Evolutionary conservation across 2,329 filamentous ascomycete genomes (phyloP).

Genomic region (Fusarium sp.): DNA sequence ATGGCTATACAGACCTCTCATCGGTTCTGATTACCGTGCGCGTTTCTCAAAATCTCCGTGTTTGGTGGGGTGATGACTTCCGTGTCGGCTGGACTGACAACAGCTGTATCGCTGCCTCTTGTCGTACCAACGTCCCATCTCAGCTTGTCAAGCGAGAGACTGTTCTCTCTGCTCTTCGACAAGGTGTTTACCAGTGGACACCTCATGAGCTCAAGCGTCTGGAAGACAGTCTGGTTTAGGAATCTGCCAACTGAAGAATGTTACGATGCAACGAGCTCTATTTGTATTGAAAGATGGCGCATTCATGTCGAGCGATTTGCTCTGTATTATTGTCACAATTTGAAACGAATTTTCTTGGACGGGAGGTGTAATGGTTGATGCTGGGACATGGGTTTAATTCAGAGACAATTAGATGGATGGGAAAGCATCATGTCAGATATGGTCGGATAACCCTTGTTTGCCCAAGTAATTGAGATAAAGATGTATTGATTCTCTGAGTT

Average conservation of each 20-base stretch:
- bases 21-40: slow-evolving; percentile 51
- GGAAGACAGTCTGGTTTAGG: slow-evolving; percentile 45
- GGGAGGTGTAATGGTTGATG: slow-evolving; percentile 45
- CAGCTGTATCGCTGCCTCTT: slow-evolving; percentile 50
- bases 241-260: slow-evolving; percentile 43
- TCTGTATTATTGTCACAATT: slow-evolving; percentile 46
- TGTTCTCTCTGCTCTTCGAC: slow-evolving; percentile 43
- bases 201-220: slow-evolving; percentile 45
- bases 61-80: slow-evolving; percentile 56
- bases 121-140: slow-evolving; percentile 43
- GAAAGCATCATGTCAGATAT: slow-evolving; percentile 41
- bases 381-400: slow-evolving; percentile 45
- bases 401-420: slow-evolving; percentile 39
- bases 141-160: slow-evolving; percentile 46
- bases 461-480: slow-evolving; percentile 25
- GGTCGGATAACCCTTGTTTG: slow-evolving; percentile 32
- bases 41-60: slow-evolving; percentile 49
- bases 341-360: slow-evolving; percentile 49
- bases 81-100: slow-evolving; percentile 54
- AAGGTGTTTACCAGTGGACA: slow-evolving; percentile 49
- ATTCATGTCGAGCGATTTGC: slow-evolving; percentile 42
- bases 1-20: slow-evolving; percentile 51
- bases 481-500: slow-evolving; percentile 2
- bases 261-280: slow-evolving; percentile 3
- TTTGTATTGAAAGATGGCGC: slow-evolving; percentile 31